These are phyloP conservation scores for Suillus bovinus DNA, from an alignment of 768 basidiomycete genomes.

Conservation along the genomic window DNA sequence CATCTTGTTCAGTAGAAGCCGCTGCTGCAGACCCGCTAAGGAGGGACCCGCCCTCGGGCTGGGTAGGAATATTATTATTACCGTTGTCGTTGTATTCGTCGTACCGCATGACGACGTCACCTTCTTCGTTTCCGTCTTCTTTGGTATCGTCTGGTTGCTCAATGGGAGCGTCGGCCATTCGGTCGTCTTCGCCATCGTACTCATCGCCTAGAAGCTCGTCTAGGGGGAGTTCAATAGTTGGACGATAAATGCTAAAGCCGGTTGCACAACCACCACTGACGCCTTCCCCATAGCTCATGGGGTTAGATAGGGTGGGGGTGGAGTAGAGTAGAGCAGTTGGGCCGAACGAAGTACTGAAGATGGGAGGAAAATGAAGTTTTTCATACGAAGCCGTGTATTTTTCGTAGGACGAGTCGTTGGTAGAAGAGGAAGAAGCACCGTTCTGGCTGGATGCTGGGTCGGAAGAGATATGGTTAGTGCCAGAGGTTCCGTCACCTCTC, in stretches of 20 bases:
- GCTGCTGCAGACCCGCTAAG: neutral
- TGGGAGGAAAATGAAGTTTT: constrained; percentile 51
- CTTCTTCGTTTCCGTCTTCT: neutral
- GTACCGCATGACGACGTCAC: constrained; percentile 12
- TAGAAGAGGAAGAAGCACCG: neutral
- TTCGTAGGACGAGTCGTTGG: constrained; percentile 42
- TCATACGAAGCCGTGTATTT: constrained; percentile 24
- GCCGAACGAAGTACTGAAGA: constrained; percentile 76
- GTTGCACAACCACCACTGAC: constrained; percentile 50
- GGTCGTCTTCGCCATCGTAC: constrained; percentile 9
- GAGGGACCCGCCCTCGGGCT: constrained; percentile 13
- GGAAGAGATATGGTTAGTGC: constrained; percentile 19
- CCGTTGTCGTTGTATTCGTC: constrained; percentile 19
- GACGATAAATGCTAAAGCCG: constrained; percentile 63
- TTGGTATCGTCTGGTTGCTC: neutral
- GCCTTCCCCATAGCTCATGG: constrained; percentile 80
- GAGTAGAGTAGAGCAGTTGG: constrained; percentile 74
- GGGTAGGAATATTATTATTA: constrained; percentile 2
- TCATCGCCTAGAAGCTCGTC: constrained; percentile 64
- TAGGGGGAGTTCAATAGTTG: constrained; percentile 85
- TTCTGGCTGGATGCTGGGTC: constrained; percentile 29
- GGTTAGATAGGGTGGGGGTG: constrained; percentile 63
- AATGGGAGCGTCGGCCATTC: neutral
- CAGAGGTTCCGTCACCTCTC: constrained; percentile 25
- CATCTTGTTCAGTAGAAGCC: constrained; percentile 11